Evolutionary conservation across 331 rosid genomes (phyloP), one percentile per base, ranked within the genome.

Genomic region (Prunus yedoensis): DNA sequence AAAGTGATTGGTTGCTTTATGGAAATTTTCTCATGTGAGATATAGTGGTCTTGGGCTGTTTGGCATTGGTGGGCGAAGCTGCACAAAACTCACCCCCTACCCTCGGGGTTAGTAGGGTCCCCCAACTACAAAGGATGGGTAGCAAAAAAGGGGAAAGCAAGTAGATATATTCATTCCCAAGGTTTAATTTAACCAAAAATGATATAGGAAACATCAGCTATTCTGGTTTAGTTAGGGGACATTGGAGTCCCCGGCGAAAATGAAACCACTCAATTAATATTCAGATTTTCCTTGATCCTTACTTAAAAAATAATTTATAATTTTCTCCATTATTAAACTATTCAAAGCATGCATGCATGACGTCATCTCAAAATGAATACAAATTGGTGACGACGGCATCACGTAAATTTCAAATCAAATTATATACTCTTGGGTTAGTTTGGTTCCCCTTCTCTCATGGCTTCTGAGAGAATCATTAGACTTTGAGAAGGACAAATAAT

Each of bases 381-480:
- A 25, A 75, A 27, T 7, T 10, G 70, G 52, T 81, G 86, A 87
- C 82, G 84, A 73, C 71, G 71, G 82, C 82, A 79, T 81, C 70
- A 77, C 84, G 85, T 71, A 69, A 62, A 54, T 61, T 77, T 54
- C 58, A 25, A 70, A 57, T 74, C 51, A 76, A 64, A 56, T 43
- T 43, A 30, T 38, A 30, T 18, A 17, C 9, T 15, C 32, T 12
- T 59, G 47, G 56, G 80, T 50, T 74, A 78, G 25, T 75, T 67
- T 79, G 52, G 18, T 35, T 56, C 2, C 10, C 49, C 64, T 68
- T 46, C 66, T 73, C 79, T 80, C 83, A 43, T 74, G 81, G 82
- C 88, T 83, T 86, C 71, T 15, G 53, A 62, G 57, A 88, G 57
- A 88, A 83, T 86, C 84, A 71, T 68, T 74, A 59, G 74, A 27